Base-by-base conservation (phyloP, 202 grass and related monocot species). In the Tripidium arundinaceum region DNA sequence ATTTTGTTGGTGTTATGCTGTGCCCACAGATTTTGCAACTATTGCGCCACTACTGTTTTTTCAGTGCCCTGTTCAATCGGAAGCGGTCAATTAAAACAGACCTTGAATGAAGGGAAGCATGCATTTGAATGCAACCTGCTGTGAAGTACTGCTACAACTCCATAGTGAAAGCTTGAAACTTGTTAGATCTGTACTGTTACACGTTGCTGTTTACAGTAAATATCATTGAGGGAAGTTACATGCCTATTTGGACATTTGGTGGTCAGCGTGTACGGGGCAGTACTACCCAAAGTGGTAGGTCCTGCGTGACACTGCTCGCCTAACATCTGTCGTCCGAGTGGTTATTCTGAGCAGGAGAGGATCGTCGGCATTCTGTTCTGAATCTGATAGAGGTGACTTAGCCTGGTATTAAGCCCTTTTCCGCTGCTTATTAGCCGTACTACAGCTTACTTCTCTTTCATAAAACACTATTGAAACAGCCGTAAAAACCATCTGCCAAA, bases 171-270 rank as follows among this genome's bases (percentile, higher is more conserved):
- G 5, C 50, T 42, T 8, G 49, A 80, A 21, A 31, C 50, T 26
- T 70, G 52, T 34, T 61, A 4, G 11, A 19, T 24, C 77, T 68
- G 57, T n/a, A n/a, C n/a, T n/a, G n/a, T n/a, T n/a, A n/a, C n/a
- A n/a, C 7, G 18, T 68, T 55, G 31, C 46, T 26, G 22, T 54
- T 57, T 68, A 55, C 63, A 55, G 76, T n/a, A 67, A 79, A 78
- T 11, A 19, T 57, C 13, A 28, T 41, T 12, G 25, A 21, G 8
- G 41, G n/a, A 68, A 58, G 72, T 36, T 60, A 19, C 26, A 58
- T 43, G 61, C 22, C 80, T 37, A 21, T 54, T 55, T 66, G 45
- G 46, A 31, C 43, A 21, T 55, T 55, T 55, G 58, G 41, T 73
- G 8, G 15, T 28, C 15, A 65, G 24, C 8, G 8, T 76, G 62